phyloP scores from a whole-genome alignment of 2,329 filamentous ascomycete genomes.

The Fusarium citri region DNA sequence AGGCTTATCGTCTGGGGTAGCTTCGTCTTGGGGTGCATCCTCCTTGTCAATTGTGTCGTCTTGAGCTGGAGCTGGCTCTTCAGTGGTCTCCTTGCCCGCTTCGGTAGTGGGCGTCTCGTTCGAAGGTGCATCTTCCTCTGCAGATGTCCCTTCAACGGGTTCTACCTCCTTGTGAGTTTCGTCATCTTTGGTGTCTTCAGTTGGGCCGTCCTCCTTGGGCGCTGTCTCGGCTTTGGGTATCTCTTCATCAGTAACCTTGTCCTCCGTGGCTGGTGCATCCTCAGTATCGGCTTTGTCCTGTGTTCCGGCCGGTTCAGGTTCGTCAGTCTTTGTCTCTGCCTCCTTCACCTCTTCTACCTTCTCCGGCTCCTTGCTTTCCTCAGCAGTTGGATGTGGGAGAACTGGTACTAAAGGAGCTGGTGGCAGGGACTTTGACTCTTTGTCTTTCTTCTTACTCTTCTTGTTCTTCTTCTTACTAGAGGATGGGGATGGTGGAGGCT shows the following conservation, averaged over 20 bases:
- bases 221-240: constrained; percentile 3
- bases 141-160: constrained; percentile 11
- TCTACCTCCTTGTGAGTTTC: constrained; percentile 21
- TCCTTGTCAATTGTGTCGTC: constrained; percentile 6
- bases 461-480: constrained; percentile 38
- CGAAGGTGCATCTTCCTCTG: constrained; percentile 5
- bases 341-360: constrained; percentile 34
- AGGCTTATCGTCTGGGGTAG: constrained; percentile 1
- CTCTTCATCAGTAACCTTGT: constrained; percentile 15
- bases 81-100: constrained; percentile 6
- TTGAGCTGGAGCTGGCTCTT: constrained; percentile 12
- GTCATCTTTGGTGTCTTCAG: constrained; percentile 12
- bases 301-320: constrained; percentile 19
- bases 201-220: constrained; percentile 15
- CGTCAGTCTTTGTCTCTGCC: constrained; percentile 25
- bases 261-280: constrained; percentile 11
- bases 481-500: constrained; percentile 12
- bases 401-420: constrained; percentile 9
- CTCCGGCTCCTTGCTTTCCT: constrained; percentile 33
- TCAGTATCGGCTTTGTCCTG: constrained; percentile 24
- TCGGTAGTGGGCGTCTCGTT: constrained; percentile 10
- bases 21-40: constrained; percentile 9
- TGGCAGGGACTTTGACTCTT: constrained; percentile 14
- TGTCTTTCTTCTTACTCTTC: constrained; percentile 43
- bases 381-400: constrained; percentile 7